Percentiles rank a stretch among this genome's conserved stretches.
Evolutionary conservation across 305 asterid genomes (phyloP).

Genomic region (Rubia balearica): DNA sequence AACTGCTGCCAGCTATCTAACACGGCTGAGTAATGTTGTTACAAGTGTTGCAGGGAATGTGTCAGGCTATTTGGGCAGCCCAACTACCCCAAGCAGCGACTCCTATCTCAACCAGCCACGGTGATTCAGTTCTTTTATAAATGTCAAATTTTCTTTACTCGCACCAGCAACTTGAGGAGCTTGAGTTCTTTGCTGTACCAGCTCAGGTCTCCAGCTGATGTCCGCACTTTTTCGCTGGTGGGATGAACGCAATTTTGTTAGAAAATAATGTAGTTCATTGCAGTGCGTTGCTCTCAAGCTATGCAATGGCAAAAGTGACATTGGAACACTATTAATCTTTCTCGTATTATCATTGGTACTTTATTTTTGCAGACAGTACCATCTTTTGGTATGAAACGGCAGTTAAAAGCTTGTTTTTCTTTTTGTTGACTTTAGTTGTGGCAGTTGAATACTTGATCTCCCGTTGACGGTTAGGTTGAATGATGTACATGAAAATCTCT

Average conservation of each 20-base stretch:
- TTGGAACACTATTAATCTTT: neutral
- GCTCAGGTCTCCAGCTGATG: neutral
- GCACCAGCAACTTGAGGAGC: neutral
- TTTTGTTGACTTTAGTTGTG: too few relatives aligned
- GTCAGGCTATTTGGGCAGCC: conserved; percentile 55
- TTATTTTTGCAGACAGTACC: too few relatives aligned
- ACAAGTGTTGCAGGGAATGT: conserved; percentile 48
- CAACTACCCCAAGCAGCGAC: conserved; percentile 36
- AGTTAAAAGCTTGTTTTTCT: too few relatives aligned
- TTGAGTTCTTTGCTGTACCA: neutral
- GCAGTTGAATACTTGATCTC: too few relatives aligned
- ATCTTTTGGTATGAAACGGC: too few relatives aligned
- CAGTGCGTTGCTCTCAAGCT: neutral
- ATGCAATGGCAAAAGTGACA: neutral
- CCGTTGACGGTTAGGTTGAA: too few relatives aligned
- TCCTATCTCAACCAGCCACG: conserved; percentile 61
- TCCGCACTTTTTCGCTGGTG: neutral
- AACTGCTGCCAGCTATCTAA: conserved; percentile 31
- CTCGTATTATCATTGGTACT: too few relatives aligned
- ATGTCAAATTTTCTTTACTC: neutral
- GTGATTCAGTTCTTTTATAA: conserved; percentile 19
- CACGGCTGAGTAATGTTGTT: conserved; percentile 55
- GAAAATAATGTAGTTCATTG: neutral
- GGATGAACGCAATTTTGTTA: conserved; percentile 1
- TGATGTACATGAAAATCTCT: too few relatives aligned